Evolutionary conservation across 306 rosid genomes (phyloP).

Genomic region (Calophaca sinica): DNA sequence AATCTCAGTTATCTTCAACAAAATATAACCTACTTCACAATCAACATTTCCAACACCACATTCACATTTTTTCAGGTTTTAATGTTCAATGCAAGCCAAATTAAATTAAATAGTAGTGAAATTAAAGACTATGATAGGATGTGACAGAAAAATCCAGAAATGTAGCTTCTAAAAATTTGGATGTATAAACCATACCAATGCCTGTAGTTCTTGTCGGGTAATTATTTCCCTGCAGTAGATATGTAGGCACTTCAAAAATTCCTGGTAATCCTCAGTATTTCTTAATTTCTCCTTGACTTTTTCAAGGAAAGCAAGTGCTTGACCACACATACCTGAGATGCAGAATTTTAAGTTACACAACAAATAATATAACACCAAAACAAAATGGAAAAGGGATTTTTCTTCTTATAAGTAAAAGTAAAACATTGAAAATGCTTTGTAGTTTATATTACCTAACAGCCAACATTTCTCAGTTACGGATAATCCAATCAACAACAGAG

Average conservation of each 20-base stretch:
- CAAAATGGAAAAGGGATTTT: conserved; percentile 16
- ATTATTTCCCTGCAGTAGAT: conserved; percentile 92
- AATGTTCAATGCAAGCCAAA: conserved; percentile 2
- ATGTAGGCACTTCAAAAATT: conserved; percentile 90
- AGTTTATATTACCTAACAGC: conserved; percentile 8
- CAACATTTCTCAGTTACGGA: conserved; percentile 18
- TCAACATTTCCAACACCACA: conserved; percentile 13
- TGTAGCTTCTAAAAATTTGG: not conserved
- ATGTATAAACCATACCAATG: conserved; percentile 67
- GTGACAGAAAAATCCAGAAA: conserved; percentile 9
- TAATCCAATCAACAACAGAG: conserved; percentile 30
- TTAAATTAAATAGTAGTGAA: not conserved
- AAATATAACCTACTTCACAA: conserved; percentile 14
- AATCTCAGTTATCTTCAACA: not conserved
- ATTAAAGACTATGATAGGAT: no score
- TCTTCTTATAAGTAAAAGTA: conserved; percentile 28
- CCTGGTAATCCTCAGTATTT: conserved; percentile 81
- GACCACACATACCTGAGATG: conserved; percentile 72
- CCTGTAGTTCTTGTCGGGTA: conserved; percentile 73
- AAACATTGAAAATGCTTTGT: conserved; percentile 26
- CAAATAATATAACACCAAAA: conserved; percentile 23
- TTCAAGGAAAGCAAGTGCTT: conserved; percentile 75
- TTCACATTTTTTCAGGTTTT: conserved; percentile 5
- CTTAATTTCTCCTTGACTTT: conserved; percentile 82
- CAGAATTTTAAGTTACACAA: conserved; percentile 23